Evolutionary conservation across 176 grass and related monocot species (phyloP).

Genomic region (Luzula sylvatica): DNA sequence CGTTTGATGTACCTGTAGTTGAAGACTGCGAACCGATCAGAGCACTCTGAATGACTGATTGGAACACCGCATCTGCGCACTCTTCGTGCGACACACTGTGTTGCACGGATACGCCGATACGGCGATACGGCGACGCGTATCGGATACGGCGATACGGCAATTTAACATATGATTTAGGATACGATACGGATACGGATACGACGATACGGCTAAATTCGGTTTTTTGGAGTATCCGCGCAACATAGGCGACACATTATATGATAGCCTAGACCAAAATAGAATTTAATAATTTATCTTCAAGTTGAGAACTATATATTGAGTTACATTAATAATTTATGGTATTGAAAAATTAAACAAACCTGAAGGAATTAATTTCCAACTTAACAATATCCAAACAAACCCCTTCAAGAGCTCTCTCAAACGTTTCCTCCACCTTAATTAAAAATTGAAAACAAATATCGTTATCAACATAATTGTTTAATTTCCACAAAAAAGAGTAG

Average conservation of each 20-base stretch:
- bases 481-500: too few species aligned
- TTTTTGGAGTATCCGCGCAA: too few species aligned
- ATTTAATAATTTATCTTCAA: background rate
- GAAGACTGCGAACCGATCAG: slow-evolving; percentile 45
- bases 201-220: too few species aligned
- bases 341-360: slow-evolving; percentile 29
- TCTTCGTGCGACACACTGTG: slow-evolving; percentile 72
- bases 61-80: slow-evolving; percentile 76
- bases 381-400: slow-evolving; percentile 72
- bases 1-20: slow-evolving; percentile 31
- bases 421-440: slow-evolving; percentile 89
- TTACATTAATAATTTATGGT: too few species aligned
- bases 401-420: slow-evolving; percentile 58
- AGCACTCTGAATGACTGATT: slow-evolving; percentile 58
- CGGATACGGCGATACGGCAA: too few species aligned
- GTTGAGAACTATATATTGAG: too few species aligned
- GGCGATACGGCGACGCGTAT: too few species aligned
- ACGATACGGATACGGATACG: too few species aligned
- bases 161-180: too few species aligned
- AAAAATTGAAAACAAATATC: slow-evolving; percentile 5
- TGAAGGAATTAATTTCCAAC: slow-evolving; percentile 85
- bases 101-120: too few species aligned
- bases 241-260: slow-evolving; percentile 69
- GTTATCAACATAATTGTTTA: slow-evolving; percentile 5
- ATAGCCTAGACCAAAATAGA: slow-evolving; percentile 48